Base-by-base conservation (phyloP, 225 moss, liverwort and hornwort species). In the Bryoerythrophyllum caledonicum region DNA sequence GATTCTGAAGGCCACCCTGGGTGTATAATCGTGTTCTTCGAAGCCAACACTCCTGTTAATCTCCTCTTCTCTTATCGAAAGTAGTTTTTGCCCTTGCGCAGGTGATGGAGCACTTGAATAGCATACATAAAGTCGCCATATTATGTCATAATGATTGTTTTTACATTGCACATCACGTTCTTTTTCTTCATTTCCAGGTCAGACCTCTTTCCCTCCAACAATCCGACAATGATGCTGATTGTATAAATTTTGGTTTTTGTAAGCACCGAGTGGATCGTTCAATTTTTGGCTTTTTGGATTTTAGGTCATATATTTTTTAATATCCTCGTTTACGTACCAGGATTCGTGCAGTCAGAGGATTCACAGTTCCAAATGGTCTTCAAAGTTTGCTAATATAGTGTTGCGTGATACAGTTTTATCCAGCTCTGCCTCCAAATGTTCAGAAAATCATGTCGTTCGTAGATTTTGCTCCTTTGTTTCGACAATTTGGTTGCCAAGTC, bases 111-210 rank as follows among this genome's bases (percentile, higher is more conserved):
- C 79, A 79, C 70, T 79, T 91, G 64, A 86, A 84, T 75, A 90
- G 79, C 74, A 80, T 92, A 85, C 83, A 91, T 75, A 86, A 88
- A 84, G 82, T 86, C 73, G 85, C 94, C 77, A 86, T 89, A 40
- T 78, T 96, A 78, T 94, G 89, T 65, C 87, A 94, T 81, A 96
- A 92, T 82, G 94, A 96, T 79, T 96, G 92, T 88, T 86, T 88
- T 71, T 88, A 87, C 53, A 83, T 96, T 76, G 94, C 94, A 74
- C 80, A 96, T 81, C 82, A 90, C 38, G 79, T 87, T 64, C 90
- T 94, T 54, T 88, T 91, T 60, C 86, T 93, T 71, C 69, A 81
- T 32, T 96, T 87, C 40, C 92, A 96, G 96, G 96, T 96, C 48
- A 58, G 76, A 73, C 35, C 61, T 53, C 60, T 54, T 60, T 54